Evolutionary conservation across 2,329 filamentous ascomycete genomes (phyloP).

Genomic region (Aspergillus hiratsukae): DNA sequence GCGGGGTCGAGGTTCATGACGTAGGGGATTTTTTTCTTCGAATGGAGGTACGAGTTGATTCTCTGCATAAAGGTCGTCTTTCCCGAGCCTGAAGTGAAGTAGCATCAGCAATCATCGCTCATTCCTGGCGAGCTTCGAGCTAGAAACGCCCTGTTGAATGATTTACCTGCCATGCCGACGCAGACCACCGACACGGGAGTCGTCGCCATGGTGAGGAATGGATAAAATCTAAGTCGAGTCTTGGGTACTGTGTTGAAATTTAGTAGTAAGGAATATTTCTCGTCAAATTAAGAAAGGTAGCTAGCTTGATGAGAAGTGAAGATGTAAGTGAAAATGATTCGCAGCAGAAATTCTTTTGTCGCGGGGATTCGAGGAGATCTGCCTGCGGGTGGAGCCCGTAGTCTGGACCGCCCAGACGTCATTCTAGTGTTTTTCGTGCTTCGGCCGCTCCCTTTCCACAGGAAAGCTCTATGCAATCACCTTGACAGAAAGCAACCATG

Average conservation of each 20-base stretch:
- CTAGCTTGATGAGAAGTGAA: slow-evolving; percentile 4
- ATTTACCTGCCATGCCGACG: slow-evolving; percentile 86
- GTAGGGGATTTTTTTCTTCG: slow-evolving; percentile 76
- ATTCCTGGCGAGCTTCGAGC: slow-evolving; percentile 4
- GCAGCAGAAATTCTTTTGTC: slow-evolving; percentile 24
- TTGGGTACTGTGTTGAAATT: neutral
- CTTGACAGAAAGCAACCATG: slow-evolving; percentile 38
- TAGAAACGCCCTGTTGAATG: neutral
- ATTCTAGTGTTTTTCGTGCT: slow-evolving; percentile 16
- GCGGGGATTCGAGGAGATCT: slow-evolving; percentile 24
- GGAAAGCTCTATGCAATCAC: neutral
- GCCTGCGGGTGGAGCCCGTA: slow-evolving; percentile 20
- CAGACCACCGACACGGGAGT: slow-evolving; percentile 79
- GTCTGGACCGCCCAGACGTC: slow-evolving; percentile 29
- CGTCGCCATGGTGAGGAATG: slow-evolving; percentile 39
- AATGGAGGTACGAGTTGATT: slow-evolving; percentile 89
- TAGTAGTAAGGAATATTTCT: neutral
- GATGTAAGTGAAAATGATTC: neutral
- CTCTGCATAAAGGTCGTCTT: slow-evolving; percentile 99
- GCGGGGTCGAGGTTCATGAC: slow-evolving; percentile 97
- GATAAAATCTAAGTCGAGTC: neutral
- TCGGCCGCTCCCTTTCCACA: neutral
- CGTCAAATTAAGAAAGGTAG: neutral
- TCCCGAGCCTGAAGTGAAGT: slow-evolving; percentile 63
- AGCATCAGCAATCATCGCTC: neutral